Base-by-base conservation (phyloP, 169 alveolate genomes). In the Plasmodium inui region DNA sequence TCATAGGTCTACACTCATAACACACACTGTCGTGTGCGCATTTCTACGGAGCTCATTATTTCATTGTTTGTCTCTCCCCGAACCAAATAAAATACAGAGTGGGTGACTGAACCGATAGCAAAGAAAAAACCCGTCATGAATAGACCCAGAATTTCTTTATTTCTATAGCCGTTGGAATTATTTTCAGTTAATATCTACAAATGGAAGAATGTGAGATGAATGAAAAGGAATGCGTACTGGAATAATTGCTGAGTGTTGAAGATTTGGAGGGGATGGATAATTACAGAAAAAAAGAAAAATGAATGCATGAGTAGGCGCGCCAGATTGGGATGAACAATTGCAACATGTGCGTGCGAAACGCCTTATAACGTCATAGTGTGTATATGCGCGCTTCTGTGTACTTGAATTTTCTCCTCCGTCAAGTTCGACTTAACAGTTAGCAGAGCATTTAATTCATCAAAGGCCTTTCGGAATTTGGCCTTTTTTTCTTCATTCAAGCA, bases 161-260 rank as follows among this genome's bases (percentile, higher is more conserved):
- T 72, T 76, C 39, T 88, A 88, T 88, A 88, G 22, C 71, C 50
- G n/a, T 88, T 67, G 14, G 94, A 78, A 61, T 71, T 78, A 14
- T 78, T 78, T 88, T 88, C 86, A 57, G 84, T 78, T 88, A 88
- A 79, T 88, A 88, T 88, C 94, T 88, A 79, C 81, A 88, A 88
- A 88, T 30, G 37, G 26, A n/a, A 17, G 84, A 73, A 84, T 84
- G 78, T 3, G 61, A 14, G 57, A 50, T 73, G 34, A 73, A 73
- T 17, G 30, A 26, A 53, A 17, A 46, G 39, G 28, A 55, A 73
- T 26, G 76, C 76, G 10, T 30, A 72, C 34, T 72, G 22, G 14
- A 74, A 74, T 67, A 22, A 67, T 67, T 67, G 9, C 7, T 67
- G 76, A 67, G 37, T 67, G 37, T 67, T 67, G 30, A 0, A 67